Evolutionary conservation across 2,329 filamentous ascomycete genomes (phyloP), one percentile per base, ranked within the genome.

Genomic region (Setomelanomma holmii): DNA sequence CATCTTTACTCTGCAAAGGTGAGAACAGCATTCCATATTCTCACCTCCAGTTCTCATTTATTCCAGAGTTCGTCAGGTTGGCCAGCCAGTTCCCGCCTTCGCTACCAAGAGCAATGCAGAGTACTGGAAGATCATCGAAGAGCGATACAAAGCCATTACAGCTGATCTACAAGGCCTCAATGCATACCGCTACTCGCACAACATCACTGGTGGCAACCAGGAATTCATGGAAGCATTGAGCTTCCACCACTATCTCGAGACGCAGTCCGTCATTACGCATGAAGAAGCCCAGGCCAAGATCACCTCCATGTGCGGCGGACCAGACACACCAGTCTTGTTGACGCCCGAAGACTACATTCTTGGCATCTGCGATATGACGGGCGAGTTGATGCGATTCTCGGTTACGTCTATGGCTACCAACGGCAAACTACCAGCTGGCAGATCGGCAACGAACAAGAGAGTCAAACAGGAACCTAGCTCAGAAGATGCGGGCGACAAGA

Each of bases 361-460:
- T 57, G 95, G 93, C 7, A 77, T 99, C 2, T 97, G 96, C 68
- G 95, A 99, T 74, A 84, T 98, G 63, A 93, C 93, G 1, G 95
- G 95, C 34, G 95, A 99, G 78, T 82, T 98, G 80, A 99, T 99
- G 95, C 85, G 93, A 23, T 98, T 97, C 75, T 92, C 91, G 0
- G 95, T 96, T 44, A 93, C 93, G 5, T 86, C 87, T 21, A 89
- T 96, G 72, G 92, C 92, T 1, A 89, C 92, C 4, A 87, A 80
- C 6, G 89, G 89, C 12, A 77, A 77, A 36, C 72, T 83, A 19
- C 78, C 79, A n/a, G 66, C 64, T 1, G 67, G 70, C 35, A 68
- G 63, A 33, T 70, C 69, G 53, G 62, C 40, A 5, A 38, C 57
- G 62, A 80, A 79, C 4, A 77, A 77, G 23, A 48, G 53, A 21